Conservation (phyloP, 495 filamentous ascomycete species). For the Penicillium malachiteum region DNA sequence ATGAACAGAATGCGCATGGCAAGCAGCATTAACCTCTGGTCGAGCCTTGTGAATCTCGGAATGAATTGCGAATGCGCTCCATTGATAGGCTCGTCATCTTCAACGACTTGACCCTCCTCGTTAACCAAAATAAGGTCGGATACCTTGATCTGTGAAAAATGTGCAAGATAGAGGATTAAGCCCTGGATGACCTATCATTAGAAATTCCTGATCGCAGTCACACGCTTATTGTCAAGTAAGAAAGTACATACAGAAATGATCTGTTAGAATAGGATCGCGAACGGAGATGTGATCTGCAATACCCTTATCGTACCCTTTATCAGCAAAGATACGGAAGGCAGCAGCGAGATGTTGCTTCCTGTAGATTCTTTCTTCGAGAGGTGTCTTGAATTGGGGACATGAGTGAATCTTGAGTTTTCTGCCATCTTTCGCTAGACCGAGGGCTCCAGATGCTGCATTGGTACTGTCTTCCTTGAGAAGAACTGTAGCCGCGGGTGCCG, state of each 20-base stretch:
- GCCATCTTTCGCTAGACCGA: constrained; percentile 2
- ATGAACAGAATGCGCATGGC: constrained; percentile 32
- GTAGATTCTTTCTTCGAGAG: constrained; percentile 49
- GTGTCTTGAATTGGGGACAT: constrained; percentile 1
- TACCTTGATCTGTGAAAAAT: background rate
- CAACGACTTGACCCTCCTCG: constrained; percentile 28
- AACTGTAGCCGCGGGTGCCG: background rate
- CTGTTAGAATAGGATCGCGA: constrained; percentile 52
- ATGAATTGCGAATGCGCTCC: constrained; percentile 60
- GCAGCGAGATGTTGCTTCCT: constrained; percentile 62
- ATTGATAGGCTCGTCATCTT: constrained; percentile 48
- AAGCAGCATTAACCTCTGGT: constrained; percentile 35
- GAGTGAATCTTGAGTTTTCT: constrained; percentile 2
- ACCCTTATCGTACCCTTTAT: constrained; percentile 60
- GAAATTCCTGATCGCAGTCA: background rate
- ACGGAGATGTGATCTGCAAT: constrained; percentile 65
- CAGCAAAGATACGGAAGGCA: constrained; percentile 57
- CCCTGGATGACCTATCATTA: background rate
- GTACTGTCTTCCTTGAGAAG: background rate
- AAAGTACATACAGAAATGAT: constrained; percentile 5
- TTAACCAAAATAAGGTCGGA: constrained; percentile 32
- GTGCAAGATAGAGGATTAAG: background rate
- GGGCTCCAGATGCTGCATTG: background rate
- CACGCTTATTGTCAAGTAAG: background rate
- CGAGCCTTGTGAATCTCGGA: constrained; percentile 25